Base-by-base conservation (phyloP, 495 filamentous ascomycete species). In the Lepraria neglecta region DNA sequence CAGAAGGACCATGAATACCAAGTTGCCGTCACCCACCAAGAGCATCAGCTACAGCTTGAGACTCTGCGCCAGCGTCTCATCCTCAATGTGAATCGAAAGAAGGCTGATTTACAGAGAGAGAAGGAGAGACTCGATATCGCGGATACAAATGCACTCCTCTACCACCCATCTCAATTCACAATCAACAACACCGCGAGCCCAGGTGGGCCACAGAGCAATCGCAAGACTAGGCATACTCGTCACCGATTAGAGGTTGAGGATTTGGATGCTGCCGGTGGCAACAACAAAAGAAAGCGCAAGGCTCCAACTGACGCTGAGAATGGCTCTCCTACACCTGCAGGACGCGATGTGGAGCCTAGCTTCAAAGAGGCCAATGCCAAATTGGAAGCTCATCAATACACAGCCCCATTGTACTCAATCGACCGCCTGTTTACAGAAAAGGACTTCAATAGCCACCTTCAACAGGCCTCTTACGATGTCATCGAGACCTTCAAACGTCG, bases 341-440 rank as follows among this genome's bases (percentile, higher is more conserved):
- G 77, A 62, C 76, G 80, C 19, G 71, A 76, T 11, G 63, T 60
- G 0, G 68, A 69, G 40, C 47, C 55, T 50, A 54, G 42, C 75
- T 57, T 57, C 24, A 68, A 63, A 45, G 64, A 60, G 12, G 45
- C 59, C 24, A 56, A 78, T 58, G 65, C 70, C 3, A 69, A 73
- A 48, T 52, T 74, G 15, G 61, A 67, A 27, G 70, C 72, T 43
- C 72, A 76, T 62, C 74, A 80, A 60, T 70, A 72, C 64, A 65
- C 69, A 42, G 72, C 77, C 4, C 74, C 85, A 47, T 67, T 84
- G 1, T 94, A 91, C 73, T 90, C 87, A 50, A 84, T 97, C 61
- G 87, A 95, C 56, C 88, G 90, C 60, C 83, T 97, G 28, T 97
- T 97, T 68, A 95, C 90, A 0, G 91, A 96, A 63, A 96, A 92